Evolutionary conservation across 371 early-diverging fungal genomes (phyloP).

Genomic region (Chytridium lagenaria): DNA sequence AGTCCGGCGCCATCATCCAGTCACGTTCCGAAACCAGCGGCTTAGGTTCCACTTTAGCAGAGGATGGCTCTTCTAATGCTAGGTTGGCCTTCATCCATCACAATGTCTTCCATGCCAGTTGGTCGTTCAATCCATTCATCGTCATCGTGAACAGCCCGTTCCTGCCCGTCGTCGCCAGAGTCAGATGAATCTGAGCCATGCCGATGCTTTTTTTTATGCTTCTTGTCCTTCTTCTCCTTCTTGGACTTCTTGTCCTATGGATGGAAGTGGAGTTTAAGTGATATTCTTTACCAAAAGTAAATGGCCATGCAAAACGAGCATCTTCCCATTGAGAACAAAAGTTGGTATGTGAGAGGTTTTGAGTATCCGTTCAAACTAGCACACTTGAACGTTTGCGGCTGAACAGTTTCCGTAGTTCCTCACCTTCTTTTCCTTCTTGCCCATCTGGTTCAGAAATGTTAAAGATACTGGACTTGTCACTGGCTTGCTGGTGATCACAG

Average conservation of each 20-base stretch:
- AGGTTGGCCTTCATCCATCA: too few relatives aligned
- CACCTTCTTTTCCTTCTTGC: slow-evolving; percentile 10
- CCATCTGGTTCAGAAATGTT: background rate
- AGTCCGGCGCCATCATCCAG: slow-evolving; percentile 32
- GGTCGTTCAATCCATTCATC: slow-evolving; percentile 22
- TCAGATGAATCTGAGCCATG: slow-evolving; percentile 2
- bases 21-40: slow-evolving; percentile 19
- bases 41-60: too few relatives aligned
- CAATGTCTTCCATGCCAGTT: background rate
- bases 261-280: background rate
- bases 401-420: too few relatives aligned
- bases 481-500: too few relatives aligned
- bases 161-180: background rate
- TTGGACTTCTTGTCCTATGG: slow-evolving; percentile 31
- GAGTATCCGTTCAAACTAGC: too few relatives aligned
- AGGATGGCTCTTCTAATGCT: too few relatives aligned
- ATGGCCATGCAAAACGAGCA: too few relatives aligned
- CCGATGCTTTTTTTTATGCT: slow-evolving; percentile 34
- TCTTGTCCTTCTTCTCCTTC: slow-evolving; percentile 37
- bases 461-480: background rate
- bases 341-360: background rate
- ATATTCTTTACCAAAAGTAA: background rate
- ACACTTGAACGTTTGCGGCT: too few relatives aligned
- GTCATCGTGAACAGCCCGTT: slow-evolving; percentile 29
- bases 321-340: background rate